These are phyloP conservation scores for Boletus pseudopeckii DNA, from an alignment of 768 basidiomycete genomes.

Conservation along the genomic window DNA sequence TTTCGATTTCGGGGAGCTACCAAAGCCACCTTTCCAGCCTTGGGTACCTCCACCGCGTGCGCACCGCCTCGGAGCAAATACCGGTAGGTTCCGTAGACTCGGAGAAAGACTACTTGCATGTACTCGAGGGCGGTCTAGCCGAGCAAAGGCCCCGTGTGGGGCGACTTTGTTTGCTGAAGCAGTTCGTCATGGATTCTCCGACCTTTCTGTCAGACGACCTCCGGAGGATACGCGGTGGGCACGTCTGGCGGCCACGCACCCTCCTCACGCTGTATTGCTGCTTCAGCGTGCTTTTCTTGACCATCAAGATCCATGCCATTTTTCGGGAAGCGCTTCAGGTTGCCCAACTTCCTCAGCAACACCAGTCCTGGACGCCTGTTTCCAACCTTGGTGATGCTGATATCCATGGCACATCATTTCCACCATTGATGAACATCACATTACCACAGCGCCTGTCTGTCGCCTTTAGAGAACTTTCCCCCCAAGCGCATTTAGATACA, in stretches of 20 bases:
- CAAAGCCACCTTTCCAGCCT: slow-evolving; percentile 45
- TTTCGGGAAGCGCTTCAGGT: slow-evolving; percentile 3
- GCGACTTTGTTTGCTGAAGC: slow-evolving; percentile 24
- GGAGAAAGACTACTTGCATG: slow-evolving; percentile 10
- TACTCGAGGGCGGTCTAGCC: slow-evolving; percentile 15
- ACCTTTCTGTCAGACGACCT: slow-evolving; percentile 27
- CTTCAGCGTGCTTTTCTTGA: slow-evolving; percentile 39
- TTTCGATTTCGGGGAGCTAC: slow-evolving; percentile 40
- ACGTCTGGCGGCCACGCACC: slow-evolving; percentile 31
- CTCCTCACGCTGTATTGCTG: slow-evolving; percentile 39
- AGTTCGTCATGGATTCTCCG: slow-evolving; percentile 24
- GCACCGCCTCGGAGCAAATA: slow-evolving; percentile 25
- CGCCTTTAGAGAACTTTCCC: slow-evolving; percentile 31
- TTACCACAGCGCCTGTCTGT: slow-evolving; percentile 34
- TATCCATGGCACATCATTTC: slow-evolving; percentile 1
- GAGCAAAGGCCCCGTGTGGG: slow-evolving; percentile 18
- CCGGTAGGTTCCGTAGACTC: slow-evolving; percentile 1
- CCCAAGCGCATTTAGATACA: slow-evolving; percentile 32
- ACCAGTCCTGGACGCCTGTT: neutral
- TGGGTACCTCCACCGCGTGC: slow-evolving; percentile 41
- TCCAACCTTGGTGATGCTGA: neutral
- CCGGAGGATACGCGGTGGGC: slow-evolving; percentile 21
- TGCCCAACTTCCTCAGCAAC: neutral
- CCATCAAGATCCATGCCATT: slow-evolving; percentile 26
- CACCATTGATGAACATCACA: slow-evolving; percentile 30